Percentiles rank a stretch among this genome's conserved stretches.
These are phyloP conservation scores for Blepharisma undulans DNA, from an alignment of 169 alveolate genomes.

Conservation along the genomic window DNA sequence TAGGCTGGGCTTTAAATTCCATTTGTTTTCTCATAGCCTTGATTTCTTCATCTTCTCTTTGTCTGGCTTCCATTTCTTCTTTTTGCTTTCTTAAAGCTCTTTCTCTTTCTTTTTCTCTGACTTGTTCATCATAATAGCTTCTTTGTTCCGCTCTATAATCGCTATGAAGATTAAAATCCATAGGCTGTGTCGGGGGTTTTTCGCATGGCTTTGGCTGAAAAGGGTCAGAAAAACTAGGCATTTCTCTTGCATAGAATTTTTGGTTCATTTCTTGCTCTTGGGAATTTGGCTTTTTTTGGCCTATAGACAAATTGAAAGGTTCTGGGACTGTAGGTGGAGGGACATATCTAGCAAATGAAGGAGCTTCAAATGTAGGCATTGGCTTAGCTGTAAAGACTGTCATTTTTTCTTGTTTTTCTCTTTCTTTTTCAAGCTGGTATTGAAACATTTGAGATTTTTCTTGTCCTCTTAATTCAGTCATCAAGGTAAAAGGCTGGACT, in stretches of 20 bases:
- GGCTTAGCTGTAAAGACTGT: neutral
- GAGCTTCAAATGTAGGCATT: neutral
- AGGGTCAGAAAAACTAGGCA: constrained; percentile 13
- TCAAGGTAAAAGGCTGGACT: neutral
- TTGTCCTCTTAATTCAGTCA: neutral
- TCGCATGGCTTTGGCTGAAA: neutral
- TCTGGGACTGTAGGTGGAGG: neutral
- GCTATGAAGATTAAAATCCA: neutral
- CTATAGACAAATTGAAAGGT: neutral
- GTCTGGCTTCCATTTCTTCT: neutral
- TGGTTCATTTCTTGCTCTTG: neutral
- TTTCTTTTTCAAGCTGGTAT: neutral
- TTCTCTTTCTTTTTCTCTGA: constrained; percentile 11
- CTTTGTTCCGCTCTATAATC: neutral
- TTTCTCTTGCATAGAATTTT: neutral
- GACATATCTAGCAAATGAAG: neutral
- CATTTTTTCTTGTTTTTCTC: neutral
- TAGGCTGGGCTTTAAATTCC: neutral
- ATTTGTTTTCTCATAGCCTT: neutral
- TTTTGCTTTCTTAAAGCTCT: neutral
- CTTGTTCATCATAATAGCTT: neutral
- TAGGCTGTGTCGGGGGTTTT: neutral
- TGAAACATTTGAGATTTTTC: neutral
- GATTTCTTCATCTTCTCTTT: neutral
- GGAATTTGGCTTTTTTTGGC: neutral